Base-by-base conservation (phyloP, 331 rosid species). In the Acacia concinna region DNA sequence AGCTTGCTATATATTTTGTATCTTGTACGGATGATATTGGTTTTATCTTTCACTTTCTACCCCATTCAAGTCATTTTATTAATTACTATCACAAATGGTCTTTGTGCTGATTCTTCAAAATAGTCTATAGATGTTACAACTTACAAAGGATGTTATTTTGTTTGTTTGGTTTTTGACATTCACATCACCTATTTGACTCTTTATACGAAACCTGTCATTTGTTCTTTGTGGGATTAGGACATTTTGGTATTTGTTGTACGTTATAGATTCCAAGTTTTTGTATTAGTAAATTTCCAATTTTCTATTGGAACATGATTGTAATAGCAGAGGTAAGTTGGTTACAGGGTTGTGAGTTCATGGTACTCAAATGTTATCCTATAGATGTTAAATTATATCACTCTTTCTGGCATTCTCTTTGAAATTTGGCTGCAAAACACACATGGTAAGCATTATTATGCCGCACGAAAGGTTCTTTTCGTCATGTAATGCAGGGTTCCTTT, bases 121-220 rank as follows among this genome's bases (percentile, higher is more conserved):
- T 7, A 37, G 8, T 57, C 64, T 35, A n/a, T 23, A 35, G 46
- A 66, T 32, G 12, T 32, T 63, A 31, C 21, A 30, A 32, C 5
- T 32, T 63, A 31, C 21, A 30, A 32, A 31, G 32, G 18, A 30
- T 31, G 23, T 17, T 59, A 1, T 59, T 59, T 27, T 59, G 20
- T 30, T 25, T 71, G 11, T 49, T 35, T 40, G 62, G 23, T 40
- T 68, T 68, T 67, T 66, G 43, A 59, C 56, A 37, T 73, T 38
- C 41, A 74, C 68, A 38, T 46, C 43, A 31, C 56, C 49, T 37
- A 21, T 69, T 13, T 69, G 18, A 14, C 67, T 34, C 8, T 74
- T 78, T 44, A 46, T 41, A 38, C 69, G 70, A 72, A 54, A 77
- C 56, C 38, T 66, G 40, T 71, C 57, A 27, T 79, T 63, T 82